Percentiles rank a stretch among this genome's conserved stretches.
These are phyloP conservation scores for Ogataea trehaloabstinens DNA, from an alignment of 805 yeast species.

Conservation along the genomic window DNA sequence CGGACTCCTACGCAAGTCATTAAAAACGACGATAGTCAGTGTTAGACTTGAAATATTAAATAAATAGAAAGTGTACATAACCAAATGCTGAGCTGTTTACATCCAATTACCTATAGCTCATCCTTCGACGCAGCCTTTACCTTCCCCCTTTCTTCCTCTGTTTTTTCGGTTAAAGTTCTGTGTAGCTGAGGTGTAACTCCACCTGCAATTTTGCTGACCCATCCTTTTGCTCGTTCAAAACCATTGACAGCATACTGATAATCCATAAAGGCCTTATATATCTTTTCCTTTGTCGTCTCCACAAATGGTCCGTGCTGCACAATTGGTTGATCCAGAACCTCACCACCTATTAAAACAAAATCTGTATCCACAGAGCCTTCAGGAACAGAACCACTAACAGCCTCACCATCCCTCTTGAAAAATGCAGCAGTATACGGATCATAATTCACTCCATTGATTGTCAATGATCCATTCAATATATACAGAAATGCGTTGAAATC, in stretches of 20 bases:
- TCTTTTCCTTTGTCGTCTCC: conserved; percentile 62
- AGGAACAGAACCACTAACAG: conserved; percentile 52
- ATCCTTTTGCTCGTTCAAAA: conserved; percentile 61
- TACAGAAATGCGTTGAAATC: conserved; percentile 71
- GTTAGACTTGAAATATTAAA: no score
- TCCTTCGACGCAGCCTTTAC: conserved; percentile 11
- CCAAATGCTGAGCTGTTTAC: no score
- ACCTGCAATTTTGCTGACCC: conserved; percentile 46
- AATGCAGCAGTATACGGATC: conserved; percentile 53
- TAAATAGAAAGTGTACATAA: background rate
- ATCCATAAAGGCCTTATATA: conserved; percentile 67
- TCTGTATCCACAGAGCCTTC: conserved; percentile 47
- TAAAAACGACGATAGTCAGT: no score
- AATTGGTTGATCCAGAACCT: conserved; percentile 67
- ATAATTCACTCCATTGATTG: conserved; percentile 41
- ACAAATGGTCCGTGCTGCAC: conserved; percentile 94
- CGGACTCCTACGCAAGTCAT: background rate
- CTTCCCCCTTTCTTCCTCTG: conserved; percentile 6
- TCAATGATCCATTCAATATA: conserved; percentile 58
- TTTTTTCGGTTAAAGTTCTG: conserved; percentile 23
- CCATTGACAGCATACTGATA: conserved; percentile 70
- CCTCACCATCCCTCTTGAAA: conserved; percentile 69
- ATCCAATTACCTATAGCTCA: conserved; percentile 14
- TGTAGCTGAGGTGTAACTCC: conserved; percentile 31
- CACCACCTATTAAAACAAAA: conserved; percentile 75